Conservation (phyloP, 441 rosid genomes). For the Populus hybrid region DNA sequence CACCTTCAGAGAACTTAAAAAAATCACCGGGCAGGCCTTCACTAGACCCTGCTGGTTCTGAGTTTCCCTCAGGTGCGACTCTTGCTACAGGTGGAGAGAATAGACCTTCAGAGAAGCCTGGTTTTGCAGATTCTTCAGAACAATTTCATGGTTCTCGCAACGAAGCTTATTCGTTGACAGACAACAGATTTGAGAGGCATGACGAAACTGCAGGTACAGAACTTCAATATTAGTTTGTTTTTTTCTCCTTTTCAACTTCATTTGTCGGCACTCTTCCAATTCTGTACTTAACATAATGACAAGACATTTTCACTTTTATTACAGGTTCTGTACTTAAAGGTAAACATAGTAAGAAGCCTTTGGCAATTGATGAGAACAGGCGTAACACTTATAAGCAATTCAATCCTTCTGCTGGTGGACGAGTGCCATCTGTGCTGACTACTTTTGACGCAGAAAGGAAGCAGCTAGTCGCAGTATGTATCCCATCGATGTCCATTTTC, state of each 20-base stretch:
- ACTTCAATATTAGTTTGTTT: background rate
- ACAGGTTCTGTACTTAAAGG: slow-evolving; percentile 45
- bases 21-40: slow-evolving; percentile 42
- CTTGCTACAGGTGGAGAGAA: slow-evolving; percentile 44
- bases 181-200: slow-evolving; percentile 42
- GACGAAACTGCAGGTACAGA: slow-evolving; percentile 44
- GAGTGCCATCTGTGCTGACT: slow-evolving; percentile 70
- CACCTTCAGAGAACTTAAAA: slow-evolving; percentile 50
- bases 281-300: background rate
- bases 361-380: slow-evolving; percentile 60
- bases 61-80: slow-evolving; percentile 47
- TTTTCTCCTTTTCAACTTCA: background rate
- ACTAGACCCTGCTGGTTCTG: slow-evolving; percentile 45
- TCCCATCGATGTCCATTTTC: slow-evolving; percentile 8
- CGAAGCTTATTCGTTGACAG: slow-evolving; percentile 28
- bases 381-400: slow-evolving; percentile 65
- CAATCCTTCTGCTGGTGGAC: slow-evolving; percentile 39
- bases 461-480: slow-evolving; percentile 87
- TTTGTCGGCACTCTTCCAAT: slow-evolving; percentile 3
- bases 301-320: slow-evolving; percentile 20
- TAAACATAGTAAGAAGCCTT: slow-evolving; percentile 58
- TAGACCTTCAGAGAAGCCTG: slow-evolving; percentile 29
- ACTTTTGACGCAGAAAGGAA: slow-evolving; percentile 84
- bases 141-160: slow-evolving; percentile 31
- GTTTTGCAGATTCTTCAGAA: slow-evolving; percentile 32